phyloP scores from a whole-genome alignment of 2,329 filamentous ascomycete species.

The Colletotrichum zoysiae region DNA sequence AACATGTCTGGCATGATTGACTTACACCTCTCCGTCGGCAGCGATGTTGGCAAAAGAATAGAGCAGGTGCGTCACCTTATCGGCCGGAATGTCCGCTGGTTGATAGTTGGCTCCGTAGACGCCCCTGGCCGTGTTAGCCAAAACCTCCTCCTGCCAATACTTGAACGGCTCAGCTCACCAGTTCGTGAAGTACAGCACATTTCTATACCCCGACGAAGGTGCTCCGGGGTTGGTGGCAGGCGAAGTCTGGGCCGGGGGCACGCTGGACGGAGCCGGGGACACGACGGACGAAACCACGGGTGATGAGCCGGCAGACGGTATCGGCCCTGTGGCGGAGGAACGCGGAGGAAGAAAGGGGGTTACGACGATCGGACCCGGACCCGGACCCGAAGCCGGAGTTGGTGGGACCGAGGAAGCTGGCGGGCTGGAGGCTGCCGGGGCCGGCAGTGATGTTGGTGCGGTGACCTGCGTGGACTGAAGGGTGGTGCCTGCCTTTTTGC shows the following conservation, averaged over 20 bases:
- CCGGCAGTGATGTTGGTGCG: conserved; percentile 1
- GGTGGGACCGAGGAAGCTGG: neutral
- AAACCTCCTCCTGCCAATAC: neutral
- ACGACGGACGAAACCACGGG: neutral
- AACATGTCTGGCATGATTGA: conserved; percentile 20
- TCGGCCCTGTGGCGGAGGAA: neutral
- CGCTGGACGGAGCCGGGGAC: neutral
- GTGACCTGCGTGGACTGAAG: conserved; percentile 12
- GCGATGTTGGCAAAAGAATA: conserved; percentile 67
- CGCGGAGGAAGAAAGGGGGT: conserved; percentile 10
- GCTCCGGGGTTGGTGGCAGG: conserved; percentile 5
- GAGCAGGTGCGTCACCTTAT: conserved; percentile 80
- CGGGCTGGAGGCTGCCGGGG: conserved; percentile 6
- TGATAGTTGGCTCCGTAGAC: conserved; percentile 63
- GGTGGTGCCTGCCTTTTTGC: conserved; percentile 8
- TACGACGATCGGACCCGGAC: conserved; percentile 1
- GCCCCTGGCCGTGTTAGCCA: conserved; percentile 49
- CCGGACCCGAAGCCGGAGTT: neutral
- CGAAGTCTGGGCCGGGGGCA: neutral
- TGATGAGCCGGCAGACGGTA: neutral
- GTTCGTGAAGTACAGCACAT: conserved; percentile 67
- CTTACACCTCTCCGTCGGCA: conserved; percentile 61
- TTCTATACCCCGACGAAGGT: conserved; percentile 45
- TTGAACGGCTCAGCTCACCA: conserved; percentile 56
- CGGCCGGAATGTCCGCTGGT: conserved; percentile 75